These are phyloP conservation scores for Telfairia occidentalis DNA, from an alignment of 331 rosid species.

Conservation along the genomic window DNA sequence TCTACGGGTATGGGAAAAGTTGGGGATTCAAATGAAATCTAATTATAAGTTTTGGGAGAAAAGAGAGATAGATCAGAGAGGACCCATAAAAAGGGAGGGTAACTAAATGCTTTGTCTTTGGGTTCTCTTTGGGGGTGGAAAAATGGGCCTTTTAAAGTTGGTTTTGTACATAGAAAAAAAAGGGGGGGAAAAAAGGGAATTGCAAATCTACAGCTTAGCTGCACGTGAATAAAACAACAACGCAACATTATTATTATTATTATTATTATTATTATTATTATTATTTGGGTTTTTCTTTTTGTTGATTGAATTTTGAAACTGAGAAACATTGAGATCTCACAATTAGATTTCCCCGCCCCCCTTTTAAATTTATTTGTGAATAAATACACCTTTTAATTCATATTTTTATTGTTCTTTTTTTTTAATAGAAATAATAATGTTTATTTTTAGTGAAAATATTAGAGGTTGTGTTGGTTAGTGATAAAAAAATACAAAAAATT, in stretches of 20 bases:
- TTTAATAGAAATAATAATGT: too few relatives aligned
- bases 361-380: too few relatives aligned
- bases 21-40: not conserved
- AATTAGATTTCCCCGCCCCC: not conserved
- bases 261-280: too few relatives aligned
- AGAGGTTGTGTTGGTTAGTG: too few relatives aligned
- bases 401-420: too few relatives aligned
- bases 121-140: not conserved
- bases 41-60: not conserved
- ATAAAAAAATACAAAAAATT: too few relatives aligned
- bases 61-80: not conserved
- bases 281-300: too few relatives aligned
- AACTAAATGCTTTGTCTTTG: not conserved
- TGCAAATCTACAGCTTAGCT: not conserved
- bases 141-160: not conserved
- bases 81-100: not conserved
- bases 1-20: too few relatives aligned
- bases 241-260: too few relatives aligned
- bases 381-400: too few relatives aligned
- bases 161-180: not conserved
- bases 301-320: not conserved
- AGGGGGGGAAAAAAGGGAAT: not conserved
- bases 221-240: slow-evolving; percentile 1
- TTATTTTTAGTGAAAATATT: too few relatives aligned
- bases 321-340: not conserved